Base-by-base conservation (phyloP, 139 green algal genomes). In the Axilococcus clingmanii region DNA sequence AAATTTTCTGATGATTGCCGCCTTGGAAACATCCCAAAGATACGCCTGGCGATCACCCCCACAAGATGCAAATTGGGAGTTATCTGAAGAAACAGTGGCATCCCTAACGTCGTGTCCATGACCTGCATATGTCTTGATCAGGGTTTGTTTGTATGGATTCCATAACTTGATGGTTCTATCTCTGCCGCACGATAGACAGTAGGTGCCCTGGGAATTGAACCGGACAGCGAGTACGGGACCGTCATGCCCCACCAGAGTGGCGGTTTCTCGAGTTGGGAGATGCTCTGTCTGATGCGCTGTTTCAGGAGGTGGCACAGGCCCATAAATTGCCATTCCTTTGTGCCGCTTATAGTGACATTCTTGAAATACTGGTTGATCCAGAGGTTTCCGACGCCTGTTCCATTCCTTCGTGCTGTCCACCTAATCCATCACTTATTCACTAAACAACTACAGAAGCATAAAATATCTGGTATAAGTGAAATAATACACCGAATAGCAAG, bases 51-150 rank as follows among this genome's bases (percentile, higher is more conserved):
- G 54, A 67, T 98, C 91, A 19, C 80, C 86, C 2, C 91, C 91
- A 51, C 79, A 85, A 0, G 81, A 92, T 0, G 81, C 84, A 68
- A 98, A 66, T 56, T 69, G 79, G 72, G 15, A 55, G 71, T 96
- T 97, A 68, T 96, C 87, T 8, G 29, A n/a, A 2, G 62, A 62
- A 4, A 87, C 68, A 12, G 58, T 61, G 2, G 75, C 75, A 32
- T 89, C 84, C 3, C 78, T 68, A 5, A 96, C 85, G 12, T 96
- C 88, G 38, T 93, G 88, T 12, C 81, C 87, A 66, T 96, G 87
- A 0, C 85, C 87, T 12, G 52, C 40, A 61, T 95, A 96, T 0
- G 63, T 84, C 33, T 94, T 94, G 27, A 96, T 78, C 14, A 59
- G 53, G 3, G 80, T 46, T n/a, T 80, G 81, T 12, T 58, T 76